phyloP scores from a whole-genome alignment of 2,329 filamentous ascomycete genomes.

The Beauveria medogensis region DNA sequence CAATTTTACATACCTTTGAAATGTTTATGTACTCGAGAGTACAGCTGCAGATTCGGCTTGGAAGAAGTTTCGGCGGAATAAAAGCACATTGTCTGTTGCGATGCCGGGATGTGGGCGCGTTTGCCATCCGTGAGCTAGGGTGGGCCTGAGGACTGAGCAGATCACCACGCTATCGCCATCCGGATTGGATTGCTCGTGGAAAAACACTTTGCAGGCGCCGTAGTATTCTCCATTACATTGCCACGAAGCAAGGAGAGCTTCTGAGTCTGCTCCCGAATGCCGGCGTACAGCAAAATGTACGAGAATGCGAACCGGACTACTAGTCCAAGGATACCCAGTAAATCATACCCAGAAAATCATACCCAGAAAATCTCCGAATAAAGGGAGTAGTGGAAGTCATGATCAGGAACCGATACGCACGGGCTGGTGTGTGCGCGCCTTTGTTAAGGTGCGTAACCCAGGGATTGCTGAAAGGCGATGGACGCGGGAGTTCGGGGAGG shows the following conservation, averaged over 20 bases:
- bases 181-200: too few species aligned
- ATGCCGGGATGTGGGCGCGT: not conserved
- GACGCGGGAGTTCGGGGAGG: not conserved
- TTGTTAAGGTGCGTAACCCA: not conserved
- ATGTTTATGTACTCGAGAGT: not conserved
- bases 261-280: too few species aligned
- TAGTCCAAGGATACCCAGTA: not conserved
- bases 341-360: too few species aligned
- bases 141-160: too few species aligned
- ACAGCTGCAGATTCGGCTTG: not conserved
- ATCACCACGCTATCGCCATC: too few species aligned
- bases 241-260: not conserved
- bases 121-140: not conserved
- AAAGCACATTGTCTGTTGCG: not conserved
- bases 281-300: not conserved
- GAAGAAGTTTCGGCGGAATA: not conserved
- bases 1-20: not conserved
- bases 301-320: not conserved
- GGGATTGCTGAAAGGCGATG: not conserved
- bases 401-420: not conserved
- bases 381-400: not conserved
- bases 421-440: not conserved
- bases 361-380: too few species aligned
- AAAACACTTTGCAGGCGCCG: too few species aligned
- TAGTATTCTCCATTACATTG: not conserved